A percentile compares a stretch with the other conserved stretches of the same genome.
Evolutionary conservation across 148 eudicot species (phyloP).

Genomic region (Spergularia marina): DNA sequence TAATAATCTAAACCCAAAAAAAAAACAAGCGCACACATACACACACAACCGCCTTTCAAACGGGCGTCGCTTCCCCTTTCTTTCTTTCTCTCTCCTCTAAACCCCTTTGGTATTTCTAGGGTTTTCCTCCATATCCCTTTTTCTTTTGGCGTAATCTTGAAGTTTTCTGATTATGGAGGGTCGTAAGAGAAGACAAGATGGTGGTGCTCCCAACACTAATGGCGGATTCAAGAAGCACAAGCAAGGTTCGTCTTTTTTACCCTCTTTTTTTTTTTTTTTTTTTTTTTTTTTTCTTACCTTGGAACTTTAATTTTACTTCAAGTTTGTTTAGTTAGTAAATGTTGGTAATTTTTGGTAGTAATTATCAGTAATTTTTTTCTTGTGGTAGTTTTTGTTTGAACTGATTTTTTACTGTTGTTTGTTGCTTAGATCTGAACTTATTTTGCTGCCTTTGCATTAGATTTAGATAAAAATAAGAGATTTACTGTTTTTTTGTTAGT

Average conservation of each 20-base stretch:
- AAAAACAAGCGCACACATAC: no score
- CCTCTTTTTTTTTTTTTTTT: no score
- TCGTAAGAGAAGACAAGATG: constrained; percentile 42
- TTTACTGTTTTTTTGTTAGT: not conserved
- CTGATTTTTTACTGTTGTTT: not conserved
- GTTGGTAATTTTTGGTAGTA: not conserved
- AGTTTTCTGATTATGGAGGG: constrained; percentile 28
- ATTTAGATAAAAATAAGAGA: not conserved
- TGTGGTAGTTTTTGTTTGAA: no score
- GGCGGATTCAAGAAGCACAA: constrained; percentile 49
- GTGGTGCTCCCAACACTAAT: constrained; percentile 28
- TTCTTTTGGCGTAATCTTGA: not conserved
- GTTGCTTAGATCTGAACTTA: constrained; percentile 28
- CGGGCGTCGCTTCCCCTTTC: not conserved
- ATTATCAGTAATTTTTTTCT: not conserved
- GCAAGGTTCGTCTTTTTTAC: constrained; percentile 31
- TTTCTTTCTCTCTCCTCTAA: constrained; percentile 19
- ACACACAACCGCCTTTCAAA: no score
- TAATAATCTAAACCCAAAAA: no score
- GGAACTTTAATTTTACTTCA: not conserved
- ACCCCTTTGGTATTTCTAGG: constrained; percentile 25
- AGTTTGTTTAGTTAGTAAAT: not conserved
- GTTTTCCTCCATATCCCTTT: not conserved
- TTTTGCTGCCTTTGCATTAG: not conserved
- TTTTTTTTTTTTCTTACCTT: not conserved